Percentiles rank a stretch among this genome's conserved stretches.
phyloP scores from a whole-genome alignment of 1,284 basidiomycete species.

The Puccinia triticina region DNA sequence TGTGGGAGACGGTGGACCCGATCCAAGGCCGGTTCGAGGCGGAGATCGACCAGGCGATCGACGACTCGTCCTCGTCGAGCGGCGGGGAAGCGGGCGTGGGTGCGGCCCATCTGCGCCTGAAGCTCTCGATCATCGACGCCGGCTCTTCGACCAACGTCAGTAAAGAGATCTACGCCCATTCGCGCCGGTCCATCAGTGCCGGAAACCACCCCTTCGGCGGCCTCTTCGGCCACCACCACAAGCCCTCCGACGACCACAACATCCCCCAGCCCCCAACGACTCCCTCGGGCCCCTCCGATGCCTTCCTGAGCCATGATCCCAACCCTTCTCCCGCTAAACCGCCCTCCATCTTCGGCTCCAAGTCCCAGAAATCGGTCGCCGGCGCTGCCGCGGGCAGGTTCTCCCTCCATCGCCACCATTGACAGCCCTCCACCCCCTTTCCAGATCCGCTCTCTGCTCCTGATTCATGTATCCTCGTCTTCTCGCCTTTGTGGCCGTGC shows the following conservation, averaged over 20 bases:
- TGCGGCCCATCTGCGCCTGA: background rate
- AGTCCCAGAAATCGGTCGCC: slow-evolving; percentile 3
- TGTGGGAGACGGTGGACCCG: slow-evolving; percentile 14
- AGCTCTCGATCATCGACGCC: slow-evolving; percentile 18
- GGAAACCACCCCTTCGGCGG: slow-evolving; percentile 6
- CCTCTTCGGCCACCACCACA: background rate
- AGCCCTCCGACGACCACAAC: background rate
- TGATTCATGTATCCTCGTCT: background rate
- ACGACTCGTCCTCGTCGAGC: background rate
- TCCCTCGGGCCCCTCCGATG: background rate
- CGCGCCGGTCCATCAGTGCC: background rate
- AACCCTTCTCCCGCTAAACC: slow-evolving; percentile 17
- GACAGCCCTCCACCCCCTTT: background rate
- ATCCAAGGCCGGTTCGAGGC: slow-evolving; percentile 7
- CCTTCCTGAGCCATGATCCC: slow-evolving; percentile 23
- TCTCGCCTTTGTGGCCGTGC: background rate
- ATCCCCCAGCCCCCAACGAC: background rate
- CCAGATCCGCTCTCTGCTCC: background rate
- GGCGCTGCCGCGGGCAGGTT: background rate
- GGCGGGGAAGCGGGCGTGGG: background rate
- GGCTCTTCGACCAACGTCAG: slow-evolving; percentile 10
- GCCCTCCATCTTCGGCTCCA: background rate
- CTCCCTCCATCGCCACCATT: slow-evolving; percentile 15
- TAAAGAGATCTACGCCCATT: slow-evolving; percentile 15
- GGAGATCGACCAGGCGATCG: slow-evolving; percentile 8